These are phyloP conservation scores for Sicyos baderoa DNA, from an alignment of 306 rosid species.

Conservation along the genomic window DNA sequence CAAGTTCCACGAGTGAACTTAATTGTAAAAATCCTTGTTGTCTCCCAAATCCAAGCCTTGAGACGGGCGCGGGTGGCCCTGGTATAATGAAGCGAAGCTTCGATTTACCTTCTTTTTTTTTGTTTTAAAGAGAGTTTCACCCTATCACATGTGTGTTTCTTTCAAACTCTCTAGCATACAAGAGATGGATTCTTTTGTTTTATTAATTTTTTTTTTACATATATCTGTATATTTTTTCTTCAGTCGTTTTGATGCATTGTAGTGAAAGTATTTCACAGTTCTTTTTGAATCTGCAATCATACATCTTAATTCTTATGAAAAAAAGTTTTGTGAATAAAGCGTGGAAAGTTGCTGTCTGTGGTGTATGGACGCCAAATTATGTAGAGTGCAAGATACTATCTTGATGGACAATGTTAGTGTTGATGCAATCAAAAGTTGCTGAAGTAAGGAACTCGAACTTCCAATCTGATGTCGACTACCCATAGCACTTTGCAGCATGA, in stretches of 20 bases:
- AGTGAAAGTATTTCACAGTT: background rate
- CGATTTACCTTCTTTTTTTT: no score
- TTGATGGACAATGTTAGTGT: slow-evolving; percentile 24
- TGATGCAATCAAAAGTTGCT: slow-evolving; percentile 20
- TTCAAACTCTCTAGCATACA: background rate
- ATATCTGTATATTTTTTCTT: background rate
- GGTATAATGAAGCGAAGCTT: no score
- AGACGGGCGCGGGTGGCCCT: no score
- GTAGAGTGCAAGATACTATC: slow-evolving; percentile 25
- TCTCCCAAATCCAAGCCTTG: no score
- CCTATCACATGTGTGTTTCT: no score
- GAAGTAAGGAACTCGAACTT: slow-evolving; percentile 23
- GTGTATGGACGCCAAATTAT: slow-evolving; percentile 17
- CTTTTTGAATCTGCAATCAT: background rate
- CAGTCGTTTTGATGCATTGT: background rate
- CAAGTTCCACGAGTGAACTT: no score
- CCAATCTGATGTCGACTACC: slow-evolving; percentile 31
- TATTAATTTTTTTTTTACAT: no score
- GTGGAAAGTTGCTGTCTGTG: background rate
- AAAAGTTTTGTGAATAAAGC: background rate
- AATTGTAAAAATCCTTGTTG: no score
- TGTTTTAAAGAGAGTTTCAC: no score
- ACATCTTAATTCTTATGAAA: background rate
- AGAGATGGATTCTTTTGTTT: background rate
- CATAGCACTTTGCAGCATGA: slow-evolving; percentile 25